Base-by-base conservation (phyloP, 768 basidiomycete species). In the Russula foetens region DNA sequence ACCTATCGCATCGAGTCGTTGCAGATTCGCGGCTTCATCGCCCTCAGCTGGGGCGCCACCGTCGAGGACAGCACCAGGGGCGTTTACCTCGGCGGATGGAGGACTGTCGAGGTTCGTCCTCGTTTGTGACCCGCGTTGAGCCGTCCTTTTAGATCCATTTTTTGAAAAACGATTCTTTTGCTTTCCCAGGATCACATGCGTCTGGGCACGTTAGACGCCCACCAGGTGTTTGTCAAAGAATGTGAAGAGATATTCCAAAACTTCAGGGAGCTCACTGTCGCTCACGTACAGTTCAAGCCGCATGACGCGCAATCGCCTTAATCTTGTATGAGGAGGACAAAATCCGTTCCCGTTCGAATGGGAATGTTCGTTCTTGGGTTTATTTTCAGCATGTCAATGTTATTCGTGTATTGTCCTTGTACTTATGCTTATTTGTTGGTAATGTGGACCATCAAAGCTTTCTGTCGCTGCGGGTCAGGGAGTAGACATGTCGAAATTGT, bases 131-230 rank as follows among this genome's bases (percentile, higher is more conserved):
- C 14, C n/a, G 1, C n/a, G n/a, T n/a, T n/a, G n/a, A n/a, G n/a
- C n/a, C n/a, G n/a, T n/a, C n/a, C n/a, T n/a, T n/a, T n/a, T n/a
- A n/a, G n/a, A n/a, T n/a, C n/a, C n/a, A n/a, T n/a, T n/a, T 19
- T 48, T 48, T 29, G 26, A 48, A 24, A 15, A 15, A 8, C 5
- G 7, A 8, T 35, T n/a, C 14, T 24, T 19, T 2, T 9, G 6
- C 8, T n/a, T 31, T 29, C 3, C 33, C 19, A 62, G 60, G 60
- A 62, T 1, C 60, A 58, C 23, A 58, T 62, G 60, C 50, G 35
- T 15, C 17, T 62, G 35, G 60, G 60, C 8, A 41, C 45, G 4
- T 7, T 33, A 8, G 60, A 62, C 17, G 28, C 8, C 2, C 56
- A 57, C 38, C 52, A 52, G 29, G 38, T 53, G 8, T 53, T 62